Evolutionary conservation across 192 early-diverging fungal species (phyloP), one percentile per base, ranked within the genome.

Genomic region (Coemansia sp.): DNA sequence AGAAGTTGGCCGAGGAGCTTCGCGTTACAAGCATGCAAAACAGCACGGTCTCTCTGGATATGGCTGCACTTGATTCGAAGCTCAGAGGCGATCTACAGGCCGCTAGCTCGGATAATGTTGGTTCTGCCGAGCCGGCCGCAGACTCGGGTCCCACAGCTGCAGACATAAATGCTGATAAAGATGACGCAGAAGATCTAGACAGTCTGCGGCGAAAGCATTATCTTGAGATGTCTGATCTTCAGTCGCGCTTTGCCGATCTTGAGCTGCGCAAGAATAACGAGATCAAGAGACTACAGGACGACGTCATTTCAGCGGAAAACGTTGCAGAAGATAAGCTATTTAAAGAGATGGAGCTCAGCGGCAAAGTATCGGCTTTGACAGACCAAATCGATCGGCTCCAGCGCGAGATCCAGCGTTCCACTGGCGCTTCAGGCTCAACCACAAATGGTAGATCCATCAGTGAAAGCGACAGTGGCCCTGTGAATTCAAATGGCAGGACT

Each of bases 301-400:
- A 92, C 57, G 70, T 92, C 13, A 82, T 85, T 2, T 85, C 82
- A 35, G 65, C 90, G 35, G 91, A 91, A 60, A 79, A 85, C 20
- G 58, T 92, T 58, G 83, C 91, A 40, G 91, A 92, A 61, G 87
- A 87, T 71, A 90, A 87, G 68, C 85, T 88, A 33, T 92, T 92
- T 71, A 83, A 81, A 58, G 89, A 92, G 38, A 79, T 84, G 0
- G 91, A 92, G 59, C 70, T 90, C 3, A 88, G 87, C 62, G 85
- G 89, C 41, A 84, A 85, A 58, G 69, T 92, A 4, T 41, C 74
- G 9, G 79, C 85, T 22, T 66, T 89, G n/a, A 82, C 84, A 50
- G 65, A 55, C 8, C 84, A 88, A 62, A 38, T 89, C 7, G 79
- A 68, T 42, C 71, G 75, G 40, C 70, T 83, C 22, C 67, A 73